A percentile compares a stretch with the other conserved stretches of the same genome.
Evolutionary conservation across 495 filamentous ascomycete genomes (phyloP).

Genomic region (Neurospora terricola): DNA sequence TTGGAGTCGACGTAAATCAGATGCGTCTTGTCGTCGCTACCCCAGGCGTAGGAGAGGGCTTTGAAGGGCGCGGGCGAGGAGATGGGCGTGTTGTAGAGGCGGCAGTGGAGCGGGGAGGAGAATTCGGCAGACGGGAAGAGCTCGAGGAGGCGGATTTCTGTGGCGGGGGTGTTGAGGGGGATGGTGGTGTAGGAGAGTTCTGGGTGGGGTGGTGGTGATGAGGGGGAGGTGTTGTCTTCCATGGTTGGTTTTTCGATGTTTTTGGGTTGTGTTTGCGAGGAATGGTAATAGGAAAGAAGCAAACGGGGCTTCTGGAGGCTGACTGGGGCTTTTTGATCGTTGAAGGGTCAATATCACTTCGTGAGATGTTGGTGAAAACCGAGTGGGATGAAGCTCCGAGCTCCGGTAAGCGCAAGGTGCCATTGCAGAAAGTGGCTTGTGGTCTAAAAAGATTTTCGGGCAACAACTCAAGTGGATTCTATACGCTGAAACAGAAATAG

Average conservation of each 20-base stretch:
- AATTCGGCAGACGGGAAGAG: neutral
- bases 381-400: neutral
- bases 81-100: constrained; percentile 6
- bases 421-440: neutral
- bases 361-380: neutral
- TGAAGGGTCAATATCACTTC: neutral
- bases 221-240: neutral
- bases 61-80: neutral
- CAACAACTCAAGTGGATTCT: neutral
- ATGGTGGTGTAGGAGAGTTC: neutral
- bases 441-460: neutral
- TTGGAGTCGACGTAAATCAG: neutral
- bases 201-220: neutral
- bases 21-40: neutral
- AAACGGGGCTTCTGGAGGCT: neutral
- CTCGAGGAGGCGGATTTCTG: neutral
- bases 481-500: neutral
- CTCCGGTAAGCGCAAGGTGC: neutral
- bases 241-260: neutral
- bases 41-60: constrained; percentile 9
- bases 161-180: neutral
- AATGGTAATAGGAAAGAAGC: neutral
- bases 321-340: neutral
- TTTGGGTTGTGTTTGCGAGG: neutral
- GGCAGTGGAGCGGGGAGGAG: neutral